phyloP scores from a whole-genome alignment of 108 stramenopile species.

The Pseudonitzschia multiseries region DNA sequence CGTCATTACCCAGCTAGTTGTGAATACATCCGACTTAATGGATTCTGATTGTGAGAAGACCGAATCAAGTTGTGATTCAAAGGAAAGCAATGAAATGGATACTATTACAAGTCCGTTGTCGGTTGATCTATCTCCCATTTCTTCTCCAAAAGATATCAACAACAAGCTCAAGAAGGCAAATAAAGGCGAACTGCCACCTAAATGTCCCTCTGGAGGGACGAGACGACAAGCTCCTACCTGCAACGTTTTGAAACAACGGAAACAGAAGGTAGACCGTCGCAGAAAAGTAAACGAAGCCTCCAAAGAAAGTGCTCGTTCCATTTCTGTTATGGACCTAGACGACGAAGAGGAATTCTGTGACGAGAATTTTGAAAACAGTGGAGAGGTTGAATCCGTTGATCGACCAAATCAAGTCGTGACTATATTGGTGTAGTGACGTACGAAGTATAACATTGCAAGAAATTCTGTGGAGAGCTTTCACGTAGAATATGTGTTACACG shows the following conservation, averaged over 20 bases:
- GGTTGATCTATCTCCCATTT: background rate
- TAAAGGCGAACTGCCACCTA: constrained; percentile 28
- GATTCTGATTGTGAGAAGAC: background rate
- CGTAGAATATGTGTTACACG: no score
- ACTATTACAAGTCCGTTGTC: constrained; percentile 20
- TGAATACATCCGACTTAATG: constrained; percentile 1
- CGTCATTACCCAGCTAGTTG: background rate
- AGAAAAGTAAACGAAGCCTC: constrained; percentile 9
- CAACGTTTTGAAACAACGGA: constrained; percentile 4
- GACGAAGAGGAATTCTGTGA: constrained; percentile 21
- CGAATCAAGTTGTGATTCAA: background rate
- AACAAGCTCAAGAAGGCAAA: background rate
- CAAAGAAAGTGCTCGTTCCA: constrained; percentile 27
- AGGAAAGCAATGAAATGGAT: constrained; percentile 2
- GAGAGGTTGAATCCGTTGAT: background rate
- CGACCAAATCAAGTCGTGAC: background rate
- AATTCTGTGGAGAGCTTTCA: no score
- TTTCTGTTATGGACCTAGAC: constrained; percentile 26
- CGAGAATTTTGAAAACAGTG: background rate
- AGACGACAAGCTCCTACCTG: background rate
- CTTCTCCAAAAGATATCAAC: background rate
- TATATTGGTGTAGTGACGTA: background rate
- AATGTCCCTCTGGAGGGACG: constrained; percentile 17
- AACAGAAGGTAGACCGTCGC: constrained; percentile 5
- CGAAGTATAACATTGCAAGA: no score